Evolutionary conservation across 1,139 yeast species (phyloP).

Genomic region (Kluyveromyces marxianus): DNA sequence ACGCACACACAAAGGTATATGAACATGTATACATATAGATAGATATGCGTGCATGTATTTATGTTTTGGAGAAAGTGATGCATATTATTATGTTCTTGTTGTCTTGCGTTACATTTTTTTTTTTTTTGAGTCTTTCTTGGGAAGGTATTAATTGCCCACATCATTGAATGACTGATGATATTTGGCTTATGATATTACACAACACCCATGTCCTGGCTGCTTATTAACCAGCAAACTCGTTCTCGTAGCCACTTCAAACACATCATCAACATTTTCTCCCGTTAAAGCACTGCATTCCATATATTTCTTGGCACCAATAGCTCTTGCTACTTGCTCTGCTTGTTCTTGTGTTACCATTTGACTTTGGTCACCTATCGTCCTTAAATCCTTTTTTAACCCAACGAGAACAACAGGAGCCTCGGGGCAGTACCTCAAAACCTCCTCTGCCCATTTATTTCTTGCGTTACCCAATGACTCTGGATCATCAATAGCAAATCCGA

Average conservation of each 20-base stretch:
- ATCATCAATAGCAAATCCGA: conserved; percentile 64
- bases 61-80: too few species aligned
- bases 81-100: too few species aligned
- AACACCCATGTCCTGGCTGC: conserved; percentile 38
- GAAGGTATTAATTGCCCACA: too few species aligned
- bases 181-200: conserved; percentile 27
- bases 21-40: too few species aligned
- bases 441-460: conserved; percentile 63
- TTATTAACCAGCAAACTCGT: conserved; percentile 47
- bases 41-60: too few species aligned
- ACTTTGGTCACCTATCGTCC: conserved; percentile 31
- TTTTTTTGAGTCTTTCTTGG: too few species aligned
- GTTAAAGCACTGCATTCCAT: conserved; percentile 71
- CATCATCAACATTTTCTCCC: conserved; percentile 78
- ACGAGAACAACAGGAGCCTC: conserved; percentile 57
- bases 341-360: conserved; percentile 45
- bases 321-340: conserved; percentile 54
- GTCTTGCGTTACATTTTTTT: too few species aligned
- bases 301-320: conserved; percentile 62
- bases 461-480: conserved; percentile 68
- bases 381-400: conserved; percentile 63
- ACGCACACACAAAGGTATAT: too few species aligned
- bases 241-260: conserved; percentile 69
- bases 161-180: too few species aligned
- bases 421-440: conserved; percentile 61